Conservation (phyloP, 1,139 yeast genomes). For the Yamadazyma spencermartinsiae region DNA sequence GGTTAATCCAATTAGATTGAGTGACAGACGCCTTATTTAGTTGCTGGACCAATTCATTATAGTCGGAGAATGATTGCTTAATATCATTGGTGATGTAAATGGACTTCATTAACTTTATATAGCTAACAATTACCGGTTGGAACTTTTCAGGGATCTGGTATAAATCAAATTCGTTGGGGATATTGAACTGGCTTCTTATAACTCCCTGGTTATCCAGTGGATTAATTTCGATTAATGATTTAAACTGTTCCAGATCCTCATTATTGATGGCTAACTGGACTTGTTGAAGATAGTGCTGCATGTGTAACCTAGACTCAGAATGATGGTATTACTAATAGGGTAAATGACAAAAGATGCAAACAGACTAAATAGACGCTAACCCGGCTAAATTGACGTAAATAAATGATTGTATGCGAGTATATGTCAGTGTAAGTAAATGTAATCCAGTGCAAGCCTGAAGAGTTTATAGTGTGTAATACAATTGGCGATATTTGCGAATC, state of each 20-base stretch:
- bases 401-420: too few relatives aligned
- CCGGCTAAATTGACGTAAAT: too few relatives aligned
- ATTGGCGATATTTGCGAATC: too few relatives aligned
- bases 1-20: slow-evolving; percentile 67
- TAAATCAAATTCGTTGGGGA: slow-evolving; percentile 43
- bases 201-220: slow-evolving; percentile 32
- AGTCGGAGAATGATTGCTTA: slow-evolving; percentile 37
- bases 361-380: too few relatives aligned
- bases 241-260: slow-evolving; percentile 21
- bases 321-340: too few relatives aligned
- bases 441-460: too few relatives aligned
- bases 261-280: slow-evolving; percentile 4
- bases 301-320: background rate
- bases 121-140: slow-evolving; percentile 33
- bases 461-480: too few relatives aligned
- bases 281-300: background rate
- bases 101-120: slow-evolving; percentile 40
- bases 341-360: too few relatives aligned
- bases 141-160: slow-evolving; percentile 39
- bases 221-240: slow-evolving; percentile 33
- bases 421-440: too few relatives aligned
- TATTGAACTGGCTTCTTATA: slow-evolving; percentile 28
- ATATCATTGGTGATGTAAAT: slow-evolving; percentile 39
- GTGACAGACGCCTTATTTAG: slow-evolving; percentile 63
- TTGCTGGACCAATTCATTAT: slow-evolving; percentile 44